These are phyloP conservation scores for Colletotrichum magnum DNA, from an alignment of 2,329 filamentous ascomycete species.

Conservation along the genomic window DNA sequence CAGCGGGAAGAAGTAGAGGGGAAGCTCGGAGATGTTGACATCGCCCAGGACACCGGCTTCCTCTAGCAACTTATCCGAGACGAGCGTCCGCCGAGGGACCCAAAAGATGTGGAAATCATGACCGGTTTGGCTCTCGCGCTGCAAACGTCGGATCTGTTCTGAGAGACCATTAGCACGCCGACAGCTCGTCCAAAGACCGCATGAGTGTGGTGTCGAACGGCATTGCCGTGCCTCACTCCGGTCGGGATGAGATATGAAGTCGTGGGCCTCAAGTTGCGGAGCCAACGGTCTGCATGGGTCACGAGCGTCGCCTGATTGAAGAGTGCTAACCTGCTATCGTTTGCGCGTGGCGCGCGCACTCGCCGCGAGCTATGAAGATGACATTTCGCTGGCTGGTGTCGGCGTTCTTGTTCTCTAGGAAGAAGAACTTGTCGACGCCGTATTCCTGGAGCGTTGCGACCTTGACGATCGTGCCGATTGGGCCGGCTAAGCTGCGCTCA, in stretches of 20 bases:
- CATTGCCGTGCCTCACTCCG: slow-evolving; percentile 61
- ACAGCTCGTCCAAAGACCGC: slow-evolving; percentile 47
- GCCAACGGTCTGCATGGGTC: not conserved
- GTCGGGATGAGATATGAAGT: not conserved
- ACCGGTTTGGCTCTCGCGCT: slow-evolving; percentile 87
- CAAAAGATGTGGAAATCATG: slow-evolving; percentile 99
- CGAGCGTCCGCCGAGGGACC: slow-evolving; percentile 91
- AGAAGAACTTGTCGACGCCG: slow-evolving; percentile 97
- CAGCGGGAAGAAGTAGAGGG: slow-evolving; percentile 90
- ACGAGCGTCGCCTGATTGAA: slow-evolving; percentile 11
- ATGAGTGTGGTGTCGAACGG: slow-evolving; percentile 42
- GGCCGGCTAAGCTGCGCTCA: slow-evolving; percentile 90
- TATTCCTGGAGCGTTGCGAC: slow-evolving; percentile 97
- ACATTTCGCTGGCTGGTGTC: slow-evolving; percentile 96
- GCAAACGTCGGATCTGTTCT: slow-evolving; percentile 94
- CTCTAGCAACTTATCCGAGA: slow-evolving; percentile 92
- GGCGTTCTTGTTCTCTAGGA: slow-evolving; percentile 95
- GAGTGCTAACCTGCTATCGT: slow-evolving; percentile 84
- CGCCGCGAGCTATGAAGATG: slow-evolving; percentile 91
- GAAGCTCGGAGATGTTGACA: slow-evolving; percentile 88
- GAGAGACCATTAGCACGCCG: slow-evolving; percentile 48
- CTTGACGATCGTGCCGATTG: slow-evolving; percentile 92
- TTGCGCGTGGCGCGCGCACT: slow-evolving; percentile 87
- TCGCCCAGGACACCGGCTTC: slow-evolving; percentile 94
- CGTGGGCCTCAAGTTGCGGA: not conserved